These are phyloP conservation scores for Nyctanthes arbortristis DNA, from an alignment of 257 asterid species.

Conservation along the genomic window DNA sequence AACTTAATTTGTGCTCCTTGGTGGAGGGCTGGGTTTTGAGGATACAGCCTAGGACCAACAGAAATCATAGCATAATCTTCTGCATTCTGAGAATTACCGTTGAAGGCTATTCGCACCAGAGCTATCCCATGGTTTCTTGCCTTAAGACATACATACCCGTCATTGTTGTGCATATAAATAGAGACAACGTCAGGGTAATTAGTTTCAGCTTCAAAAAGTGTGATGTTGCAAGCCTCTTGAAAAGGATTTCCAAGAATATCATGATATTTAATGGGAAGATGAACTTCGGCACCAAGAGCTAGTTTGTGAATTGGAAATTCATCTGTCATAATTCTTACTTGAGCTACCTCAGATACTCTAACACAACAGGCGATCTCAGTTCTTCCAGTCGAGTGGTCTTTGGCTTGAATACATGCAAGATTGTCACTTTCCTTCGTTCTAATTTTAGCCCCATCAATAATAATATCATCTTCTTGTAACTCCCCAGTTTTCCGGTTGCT, in stretches of 20 bases:
- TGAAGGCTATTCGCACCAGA: slow-evolving; percentile 55
- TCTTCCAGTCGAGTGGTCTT: slow-evolving; percentile 73
- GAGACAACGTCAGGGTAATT: slow-evolving; percentile 69
- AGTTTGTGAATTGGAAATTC: slow-evolving; percentile 54
- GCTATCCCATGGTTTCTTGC: slow-evolving; percentile 70
- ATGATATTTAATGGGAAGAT: slow-evolving; percentile 61
- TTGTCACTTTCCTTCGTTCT: slow-evolving; percentile 54
- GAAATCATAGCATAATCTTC: slow-evolving; percentile 63
- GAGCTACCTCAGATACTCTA: slow-evolving; percentile 80
- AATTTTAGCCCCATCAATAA: slow-evolving; percentile 66
- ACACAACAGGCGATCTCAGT: slow-evolving; percentile 84
- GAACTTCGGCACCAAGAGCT: slow-evolving; percentile 62
- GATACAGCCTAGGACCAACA: slow-evolving; percentile 72
- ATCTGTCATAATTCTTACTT: slow-evolving; percentile 53
- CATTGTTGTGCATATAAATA: slow-evolving; percentile 36
- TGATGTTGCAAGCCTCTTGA: slow-evolving; percentile 67
- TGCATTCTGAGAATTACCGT: slow-evolving; percentile 53
- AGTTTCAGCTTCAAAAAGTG: slow-evolving; percentile 64
- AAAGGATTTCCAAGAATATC: slow-evolving; percentile 78
- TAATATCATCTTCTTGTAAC: slow-evolving; percentile 42
- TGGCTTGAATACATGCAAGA: slow-evolving; percentile 81
- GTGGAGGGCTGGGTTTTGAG: slow-evolving; percentile 64
- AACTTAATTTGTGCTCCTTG: slow-evolving; percentile 63
- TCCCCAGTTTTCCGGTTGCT: slow-evolving; percentile 40
- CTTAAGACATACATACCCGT: slow-evolving; percentile 48